These are phyloP conservation scores for Rhododendron molle DNA, from an alignment of 148 eudicot species.

Conservation along the genomic window DNA sequence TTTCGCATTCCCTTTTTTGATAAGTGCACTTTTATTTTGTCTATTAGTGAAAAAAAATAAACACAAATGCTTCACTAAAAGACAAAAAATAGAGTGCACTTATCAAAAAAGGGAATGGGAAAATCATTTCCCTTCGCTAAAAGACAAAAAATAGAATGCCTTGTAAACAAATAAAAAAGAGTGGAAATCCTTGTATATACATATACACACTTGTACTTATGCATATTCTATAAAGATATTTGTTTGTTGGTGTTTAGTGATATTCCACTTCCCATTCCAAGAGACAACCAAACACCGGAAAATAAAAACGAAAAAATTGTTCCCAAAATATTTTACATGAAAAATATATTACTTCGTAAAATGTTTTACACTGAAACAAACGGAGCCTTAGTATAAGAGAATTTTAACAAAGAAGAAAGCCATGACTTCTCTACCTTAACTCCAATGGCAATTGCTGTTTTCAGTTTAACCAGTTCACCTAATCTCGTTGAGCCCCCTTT, in stretches of 20 bases:
- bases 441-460: constrained; percentile 81
- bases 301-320: no score
- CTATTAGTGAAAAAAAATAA: no score
- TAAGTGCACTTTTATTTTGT: no score
- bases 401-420: not conserved
- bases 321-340: no score
- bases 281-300: not conserved
- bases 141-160: no score
- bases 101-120: no score
- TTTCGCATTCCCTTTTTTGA: no score
- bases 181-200: not conserved
- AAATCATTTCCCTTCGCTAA: no score
- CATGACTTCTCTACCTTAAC: constrained; percentile 42
- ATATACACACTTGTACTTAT: not conserved
- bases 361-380: not conserved
- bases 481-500: constrained; percentile 70
- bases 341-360: no score
- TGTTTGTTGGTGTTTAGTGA: not conserved
- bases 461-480: constrained; percentile 67
- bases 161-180: no score
- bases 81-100: no score
- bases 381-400: not conserved
- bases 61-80: no score
- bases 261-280: not conserved
- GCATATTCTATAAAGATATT: not conserved